Percentiles rank a stretch among this genome's conserved stretches.
Evolutionary conservation across 208 protist genomes (phyloP).

Genomic region (Trypanosoma mega): DNA sequence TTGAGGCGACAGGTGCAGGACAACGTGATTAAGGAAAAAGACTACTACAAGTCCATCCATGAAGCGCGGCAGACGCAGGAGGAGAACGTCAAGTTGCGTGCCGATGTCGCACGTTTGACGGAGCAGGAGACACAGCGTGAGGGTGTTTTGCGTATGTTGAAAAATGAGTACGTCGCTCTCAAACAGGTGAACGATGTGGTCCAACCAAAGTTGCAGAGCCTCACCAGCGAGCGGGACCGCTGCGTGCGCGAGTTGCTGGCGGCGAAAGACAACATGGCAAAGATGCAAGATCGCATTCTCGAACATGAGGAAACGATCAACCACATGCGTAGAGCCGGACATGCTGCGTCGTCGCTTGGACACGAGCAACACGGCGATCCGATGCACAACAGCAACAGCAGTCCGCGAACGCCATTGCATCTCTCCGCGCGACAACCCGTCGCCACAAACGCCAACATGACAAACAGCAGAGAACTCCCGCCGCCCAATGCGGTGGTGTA

Average conservation of each 20-base stretch:
- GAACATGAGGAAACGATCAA: constrained; percentile 40
- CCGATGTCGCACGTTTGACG: constrained; percentile 8
- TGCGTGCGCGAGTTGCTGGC: constrained; percentile 31
- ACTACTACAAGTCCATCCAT: constrained; percentile 47
- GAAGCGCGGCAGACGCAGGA: constrained; percentile 33
- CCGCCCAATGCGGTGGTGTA: constrained; percentile 24
- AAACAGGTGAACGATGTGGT: constrained; percentile 54
- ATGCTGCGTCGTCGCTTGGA: no score
- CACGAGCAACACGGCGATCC: no score
- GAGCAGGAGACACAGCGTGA: constrained; percentile 42
- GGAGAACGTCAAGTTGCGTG: constrained; percentile 23
- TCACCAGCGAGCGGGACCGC: constrained; percentile 39
- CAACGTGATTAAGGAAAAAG: constrained; percentile 44
- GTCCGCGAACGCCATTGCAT: no score
- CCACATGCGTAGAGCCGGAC: constrained; percentile 8
- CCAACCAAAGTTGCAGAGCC: constrained; percentile 24
- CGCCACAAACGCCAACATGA: constrained; percentile 2
- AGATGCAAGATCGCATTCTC: constrained; percentile 41
- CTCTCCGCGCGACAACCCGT: constrained; percentile 4
- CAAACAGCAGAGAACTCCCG: not conserved
- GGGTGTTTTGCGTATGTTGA: constrained; percentile 49
- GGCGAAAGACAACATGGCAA: constrained; percentile 33
- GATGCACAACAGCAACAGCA: no score
- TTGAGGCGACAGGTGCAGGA: constrained; percentile 47
- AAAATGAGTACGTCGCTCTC: constrained; percentile 63